Evolutionary conservation across 2,329 filamentous ascomycete genomes (phyloP).

Genomic region (Trichoderma pleuroti): DNA sequence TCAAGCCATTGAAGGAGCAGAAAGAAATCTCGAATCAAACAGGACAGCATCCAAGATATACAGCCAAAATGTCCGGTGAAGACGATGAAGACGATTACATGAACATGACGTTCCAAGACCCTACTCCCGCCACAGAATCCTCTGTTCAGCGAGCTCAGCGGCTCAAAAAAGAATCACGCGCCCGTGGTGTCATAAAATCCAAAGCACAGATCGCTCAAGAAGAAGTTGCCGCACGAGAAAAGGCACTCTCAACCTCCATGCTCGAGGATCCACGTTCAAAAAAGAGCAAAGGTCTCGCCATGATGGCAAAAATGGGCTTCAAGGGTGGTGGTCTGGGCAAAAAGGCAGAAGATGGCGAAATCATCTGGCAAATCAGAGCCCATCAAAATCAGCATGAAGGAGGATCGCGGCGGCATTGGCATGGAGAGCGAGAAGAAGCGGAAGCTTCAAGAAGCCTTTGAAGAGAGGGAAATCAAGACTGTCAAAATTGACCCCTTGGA

Average conservation of each 20-base stretch:
- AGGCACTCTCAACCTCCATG: constrained; percentile 70
- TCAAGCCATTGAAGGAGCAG: background rate
- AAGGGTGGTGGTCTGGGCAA: constrained; percentile 70
- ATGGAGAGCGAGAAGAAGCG: constrained; percentile 80
- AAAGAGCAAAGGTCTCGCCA: constrained; percentile 81
- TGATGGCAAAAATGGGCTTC: constrained; percentile 98
- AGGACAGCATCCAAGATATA: background rate
- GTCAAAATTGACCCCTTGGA: constrained; percentile 64
- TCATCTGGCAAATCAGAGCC: constrained; percentile 56
- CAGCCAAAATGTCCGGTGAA: background rate
- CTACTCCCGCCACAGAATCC: constrained; percentile 51
- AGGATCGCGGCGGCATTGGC: constrained; percentile 78
- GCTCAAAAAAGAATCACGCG: constrained; percentile 61
- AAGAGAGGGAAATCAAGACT: constrained; percentile 51
- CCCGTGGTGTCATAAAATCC: constrained; percentile 66
- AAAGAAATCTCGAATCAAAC: background rate
- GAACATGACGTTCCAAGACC: constrained; percentile 83
- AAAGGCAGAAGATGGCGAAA: constrained; percentile 45
- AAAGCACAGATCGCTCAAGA: constrained; percentile 79
- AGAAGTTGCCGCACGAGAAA: constrained; percentile 68
- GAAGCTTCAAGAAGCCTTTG: constrained; percentile 62
- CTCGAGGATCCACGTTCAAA: constrained; percentile 55
- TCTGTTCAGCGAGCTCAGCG: constrained; percentile 54
- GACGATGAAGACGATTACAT: constrained; percentile 95
- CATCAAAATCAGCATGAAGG: constrained; percentile 71